Evolutionary conservation across 1,139 yeast genomes (phyloP).

Genomic region (Candida sanyaensis): DNA sequence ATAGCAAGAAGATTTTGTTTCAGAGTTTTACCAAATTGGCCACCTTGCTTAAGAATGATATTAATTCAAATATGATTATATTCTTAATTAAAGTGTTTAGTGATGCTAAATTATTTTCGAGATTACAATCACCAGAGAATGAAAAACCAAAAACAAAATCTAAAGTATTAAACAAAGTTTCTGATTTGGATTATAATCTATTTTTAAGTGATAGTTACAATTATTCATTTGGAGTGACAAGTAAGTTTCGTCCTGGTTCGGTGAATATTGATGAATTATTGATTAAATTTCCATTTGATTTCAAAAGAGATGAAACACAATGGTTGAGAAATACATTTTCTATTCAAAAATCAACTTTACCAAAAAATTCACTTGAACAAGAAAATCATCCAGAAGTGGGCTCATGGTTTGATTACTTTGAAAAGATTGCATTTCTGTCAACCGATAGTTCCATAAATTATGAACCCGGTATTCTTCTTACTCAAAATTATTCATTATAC

Average conservation of each 20-base stretch:
- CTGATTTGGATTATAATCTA: slow-evolving; percentile 25
- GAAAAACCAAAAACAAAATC: slow-evolving; percentile 28
- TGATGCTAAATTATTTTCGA: slow-evolving; percentile 37
- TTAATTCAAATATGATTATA: slow-evolving; percentile 44
- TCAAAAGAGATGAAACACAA: slow-evolving; percentile 5
- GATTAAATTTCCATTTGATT: slow-evolving; percentile 15
- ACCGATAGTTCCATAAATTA: slow-evolving; percentile 31
- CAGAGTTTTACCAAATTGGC: slow-evolving; percentile 36
- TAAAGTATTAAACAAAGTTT: slow-evolving; percentile 20
- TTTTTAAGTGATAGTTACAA: slow-evolving; percentile 36
- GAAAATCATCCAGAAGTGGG: slow-evolving; percentile 3
- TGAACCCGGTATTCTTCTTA: slow-evolving; percentile 36
- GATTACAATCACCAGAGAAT: slow-evolving; percentile 19
- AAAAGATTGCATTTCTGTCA: slow-evolving; percentile 24
- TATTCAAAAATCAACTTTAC: slow-evolving; percentile 1
- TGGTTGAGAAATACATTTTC: slow-evolving; percentile 20
- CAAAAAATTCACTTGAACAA: slow-evolving; percentile 10
- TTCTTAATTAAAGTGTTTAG: slow-evolving; percentile 41
- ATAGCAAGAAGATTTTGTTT: slow-evolving; percentile 36
- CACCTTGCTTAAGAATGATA: slow-evolving; percentile 33
- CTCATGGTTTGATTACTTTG: slow-evolving; percentile 39
- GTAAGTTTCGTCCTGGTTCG: slow-evolving; percentile 27
- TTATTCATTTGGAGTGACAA: slow-evolving; percentile 42
- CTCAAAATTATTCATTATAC: slow-evolving; percentile 27
- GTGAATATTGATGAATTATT: slow-evolving; percentile 28